Base-by-base conservation (phyloP, 2,329 filamentous ascomycete genomes). In the Biscogniauxia marginata region DNA sequence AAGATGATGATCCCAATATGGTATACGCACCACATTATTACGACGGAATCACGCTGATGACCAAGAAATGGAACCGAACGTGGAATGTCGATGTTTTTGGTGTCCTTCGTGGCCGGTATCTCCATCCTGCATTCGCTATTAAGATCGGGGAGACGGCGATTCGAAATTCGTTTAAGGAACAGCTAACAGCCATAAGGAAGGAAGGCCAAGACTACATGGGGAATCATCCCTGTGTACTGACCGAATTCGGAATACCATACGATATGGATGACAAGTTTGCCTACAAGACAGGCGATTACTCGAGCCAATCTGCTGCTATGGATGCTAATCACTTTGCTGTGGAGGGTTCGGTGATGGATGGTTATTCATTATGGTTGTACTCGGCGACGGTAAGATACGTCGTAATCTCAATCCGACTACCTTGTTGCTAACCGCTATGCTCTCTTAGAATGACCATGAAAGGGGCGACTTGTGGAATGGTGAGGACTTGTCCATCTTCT, bases 21-120 rank as follows among this genome's bases (percentile, higher is more conserved):
- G 89, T 93, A 2, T 98, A 97, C 71, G 88, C 95, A 8, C 91
- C 93, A 1, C 95, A 99, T 74, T 99, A 91, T 71, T 99, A 99
- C 72, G 95, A 99, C 66, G 95, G 95, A 9, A 89, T 99, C 54
- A 99, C 95, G 0, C 80, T 99, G 3, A 90, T 99, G 83, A 98
- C 91, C 11, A 99, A 99, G 75, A 96, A 96, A 73, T 99, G 95
- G 95, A 99, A 98, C 70, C 89, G 93, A 43, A 86, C 89, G 16
- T 99, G 95, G 89, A 99, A 99, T 65, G 89, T 99, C 7, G 95
- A 99, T 70, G 91, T 99, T 4, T 86, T 99, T 50, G 95, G 95
- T 2, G 84, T 99, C 13, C 79, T 99, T 46, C 88, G 95, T 47
- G 95, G 95, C 11, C 88, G 88, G 62, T 99, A 99, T 69, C 79